Conservation (phyloP, 345 rosid species). For the Linum usitatissimum region DNA sequence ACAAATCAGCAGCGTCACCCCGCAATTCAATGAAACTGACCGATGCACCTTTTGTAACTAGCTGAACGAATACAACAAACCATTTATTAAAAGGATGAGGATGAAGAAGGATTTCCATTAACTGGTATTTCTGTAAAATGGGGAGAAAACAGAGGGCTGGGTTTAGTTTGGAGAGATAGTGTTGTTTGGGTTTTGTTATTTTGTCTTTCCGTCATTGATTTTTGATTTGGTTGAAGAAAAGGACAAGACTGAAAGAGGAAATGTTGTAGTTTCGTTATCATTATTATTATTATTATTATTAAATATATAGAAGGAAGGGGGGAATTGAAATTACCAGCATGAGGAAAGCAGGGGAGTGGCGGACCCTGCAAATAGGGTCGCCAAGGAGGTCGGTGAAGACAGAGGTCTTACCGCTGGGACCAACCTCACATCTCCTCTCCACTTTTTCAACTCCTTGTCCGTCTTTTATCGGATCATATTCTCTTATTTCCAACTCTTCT, state of each 20-base stretch:
- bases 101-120: not conserved
- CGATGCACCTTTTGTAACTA: not conserved
- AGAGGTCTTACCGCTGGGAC: conserved; percentile 63
- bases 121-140: no score
- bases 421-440: conserved; percentile 85
- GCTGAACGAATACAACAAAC: not conserved
- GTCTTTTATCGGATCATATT: conserved; percentile 54
- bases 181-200: no score
- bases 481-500: conserved; percentile 45
- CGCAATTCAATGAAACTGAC: not conserved
- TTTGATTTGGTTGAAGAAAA: no score
- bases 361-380: conserved; percentile 97
- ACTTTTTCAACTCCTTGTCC: conserved; percentile 48
- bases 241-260: no score
- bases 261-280: no score
- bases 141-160: no score
- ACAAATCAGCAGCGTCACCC: not conserved
- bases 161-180: no score
- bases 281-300: no score
- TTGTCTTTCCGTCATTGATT: no score
- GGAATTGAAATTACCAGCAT: conserved; percentile 55
- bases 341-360: conserved; percentile 88
- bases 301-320: not conserved
- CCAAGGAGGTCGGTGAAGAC: conserved; percentile 93
- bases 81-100: not conserved